These are phyloP conservation scores for Neonectria coccinea DNA, from an alignment of 2,329 filamentous ascomycete species.

Conservation along the genomic window DNA sequence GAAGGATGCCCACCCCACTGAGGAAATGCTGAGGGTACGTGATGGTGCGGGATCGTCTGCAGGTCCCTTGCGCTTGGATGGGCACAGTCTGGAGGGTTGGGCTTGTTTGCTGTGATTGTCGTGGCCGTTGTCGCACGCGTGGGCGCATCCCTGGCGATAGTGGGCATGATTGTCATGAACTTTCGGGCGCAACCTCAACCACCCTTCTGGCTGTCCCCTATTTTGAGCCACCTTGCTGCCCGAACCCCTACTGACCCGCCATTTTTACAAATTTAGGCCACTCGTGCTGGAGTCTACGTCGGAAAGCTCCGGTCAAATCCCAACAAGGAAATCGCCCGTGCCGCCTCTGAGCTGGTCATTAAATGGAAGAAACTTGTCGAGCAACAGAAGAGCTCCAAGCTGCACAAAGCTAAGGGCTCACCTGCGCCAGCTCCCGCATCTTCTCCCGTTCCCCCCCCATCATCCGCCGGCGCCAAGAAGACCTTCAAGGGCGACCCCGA, in stretches of 20 bases:
- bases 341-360: constrained; percentile 84
- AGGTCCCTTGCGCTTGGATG: background rate
- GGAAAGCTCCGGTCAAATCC: constrained; percentile 82
- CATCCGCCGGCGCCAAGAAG: constrained; percentile 54
- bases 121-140: constrained; percentile 6
- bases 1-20: constrained; percentile 83
- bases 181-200: background rate
- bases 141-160: constrained; percentile 3
- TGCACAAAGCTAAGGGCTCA: constrained; percentile 57
- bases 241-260: constrained; percentile 24
- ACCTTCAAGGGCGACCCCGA: constrained; percentile 75
- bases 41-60: constrained; percentile 6
- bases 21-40: constrained; percentile 86
- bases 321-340: constrained; percentile 82
- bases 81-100: constrained; percentile 5
- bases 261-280: constrained; percentile 64
- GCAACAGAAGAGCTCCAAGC: constrained; percentile 65
- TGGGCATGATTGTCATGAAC: background rate
- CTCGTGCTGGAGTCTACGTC: constrained; percentile 90
- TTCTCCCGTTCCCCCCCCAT: constrained; percentile 64
- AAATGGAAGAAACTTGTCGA: constrained; percentile 90
- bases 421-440: constrained; percentile 61
- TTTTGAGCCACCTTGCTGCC: background rate
- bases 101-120: background rate
- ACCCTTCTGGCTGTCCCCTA: background rate